Conservation (phyloP, 2,329 filamentous ascomycete species). For the Colletotrichum caudatum region DNA sequence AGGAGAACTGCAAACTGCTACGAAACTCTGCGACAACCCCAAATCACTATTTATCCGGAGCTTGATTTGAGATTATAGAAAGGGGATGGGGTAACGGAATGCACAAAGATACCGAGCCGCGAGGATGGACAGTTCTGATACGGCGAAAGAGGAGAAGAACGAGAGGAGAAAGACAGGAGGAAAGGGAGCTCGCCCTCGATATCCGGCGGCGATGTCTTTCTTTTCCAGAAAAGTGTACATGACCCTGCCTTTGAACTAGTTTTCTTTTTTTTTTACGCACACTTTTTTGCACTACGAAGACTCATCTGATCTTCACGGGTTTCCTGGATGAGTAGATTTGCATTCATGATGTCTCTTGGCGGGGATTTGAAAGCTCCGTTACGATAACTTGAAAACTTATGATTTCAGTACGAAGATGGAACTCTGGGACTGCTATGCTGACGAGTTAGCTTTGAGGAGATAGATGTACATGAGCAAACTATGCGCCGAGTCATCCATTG, state of each 20-base stretch:
- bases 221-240: conserved; percentile 48
- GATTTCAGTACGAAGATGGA: not conserved
- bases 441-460: not conserved
- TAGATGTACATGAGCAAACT: not conserved
- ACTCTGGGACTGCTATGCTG: not conserved
- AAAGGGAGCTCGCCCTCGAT: conserved; percentile 32
- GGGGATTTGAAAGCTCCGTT: not conserved
- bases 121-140: conserved; percentile 19
- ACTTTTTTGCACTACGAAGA: conserved; percentile 45
- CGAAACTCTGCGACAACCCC: conserved; percentile 6
- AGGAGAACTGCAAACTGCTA: conserved; percentile 57
- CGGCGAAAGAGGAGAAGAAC: not conserved
- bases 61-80: conserved; percentile 29
- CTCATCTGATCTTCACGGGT: conserved; percentile 29
- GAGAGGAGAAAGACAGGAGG: conserved; percentile 34
- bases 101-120: conserved; percentile 32
- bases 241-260: conserved; percentile 44
- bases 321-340: conserved; percentile 37
- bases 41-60: conserved; percentile 11
- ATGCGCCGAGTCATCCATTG: not conserved
- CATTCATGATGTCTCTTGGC: conserved; percentile 25
- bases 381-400: not conserved
- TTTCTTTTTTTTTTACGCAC: conserved; percentile 48
- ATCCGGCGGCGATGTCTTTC: conserved; percentile 14
- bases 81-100: conserved; percentile 34